Evolutionary conservation across 2,329 filamentous ascomycete genomes (phyloP).

Genomic region (Diaporthe sp.): DNA sequence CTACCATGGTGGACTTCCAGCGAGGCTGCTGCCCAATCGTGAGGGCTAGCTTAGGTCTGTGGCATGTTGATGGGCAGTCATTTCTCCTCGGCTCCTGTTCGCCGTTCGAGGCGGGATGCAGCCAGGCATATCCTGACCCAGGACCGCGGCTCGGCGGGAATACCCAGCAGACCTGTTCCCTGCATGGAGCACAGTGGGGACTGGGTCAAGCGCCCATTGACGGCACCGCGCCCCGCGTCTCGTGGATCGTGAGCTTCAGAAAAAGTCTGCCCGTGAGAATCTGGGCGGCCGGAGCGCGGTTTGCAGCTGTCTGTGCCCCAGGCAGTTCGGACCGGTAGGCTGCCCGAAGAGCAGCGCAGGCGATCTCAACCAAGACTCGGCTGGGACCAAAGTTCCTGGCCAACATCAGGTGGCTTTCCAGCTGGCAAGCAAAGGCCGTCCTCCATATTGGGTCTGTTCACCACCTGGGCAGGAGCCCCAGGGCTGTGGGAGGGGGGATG

Average conservation of each 20-base stretch:
- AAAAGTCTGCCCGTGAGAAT: neutral
- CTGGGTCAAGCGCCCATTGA: neutral
- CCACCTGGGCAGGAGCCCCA: constrained; percentile 12
- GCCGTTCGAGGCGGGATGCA: constrained; percentile 10
- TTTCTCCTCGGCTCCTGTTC: constrained; percentile 8
- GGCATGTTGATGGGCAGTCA: neutral
- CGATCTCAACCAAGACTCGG: neutral
- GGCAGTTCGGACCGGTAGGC: constrained; percentile 5
- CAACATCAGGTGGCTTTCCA: constrained; percentile 16
- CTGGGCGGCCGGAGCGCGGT: neutral
- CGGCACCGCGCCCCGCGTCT: constrained; percentile 2
- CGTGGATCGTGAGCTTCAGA: neutral
- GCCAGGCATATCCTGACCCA: constrained; percentile 14
- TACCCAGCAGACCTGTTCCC: constrained; percentile 23
- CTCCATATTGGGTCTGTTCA: constrained; percentile 1
- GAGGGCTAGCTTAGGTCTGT: neutral
- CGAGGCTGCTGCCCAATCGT: neutral
- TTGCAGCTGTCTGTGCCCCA: neutral
- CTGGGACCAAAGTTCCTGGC: constrained; percentile 1
- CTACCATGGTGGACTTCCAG: neutral
- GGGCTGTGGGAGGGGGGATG: constrained; percentile 11
- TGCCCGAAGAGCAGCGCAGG: neutral
- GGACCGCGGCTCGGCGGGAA: constrained; percentile 28
- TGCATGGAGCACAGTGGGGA: constrained; percentile 29
- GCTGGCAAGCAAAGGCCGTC: constrained; percentile 19